A percentile compares a stretch with the other conserved stretches of the same genome.
phyloP scores from a whole-genome alignment of 176 grass and related monocot species.

The Oryza meyeriana region DNA sequence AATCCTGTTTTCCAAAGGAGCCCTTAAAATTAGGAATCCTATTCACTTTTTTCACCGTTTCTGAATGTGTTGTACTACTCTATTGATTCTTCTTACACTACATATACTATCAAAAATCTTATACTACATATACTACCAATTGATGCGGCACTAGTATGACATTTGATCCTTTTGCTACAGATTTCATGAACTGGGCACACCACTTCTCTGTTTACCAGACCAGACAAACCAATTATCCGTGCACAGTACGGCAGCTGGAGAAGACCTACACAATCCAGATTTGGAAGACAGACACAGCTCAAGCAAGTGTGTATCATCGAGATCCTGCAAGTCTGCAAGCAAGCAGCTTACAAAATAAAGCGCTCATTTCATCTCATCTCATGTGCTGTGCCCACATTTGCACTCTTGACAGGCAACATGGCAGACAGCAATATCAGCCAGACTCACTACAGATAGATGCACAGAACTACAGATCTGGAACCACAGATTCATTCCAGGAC shows the following conservation, averaged over 20 bases:
- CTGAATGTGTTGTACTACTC: too few relatives aligned
- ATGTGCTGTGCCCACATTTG: background rate
- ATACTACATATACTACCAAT: too few relatives aligned
- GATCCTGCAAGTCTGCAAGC: too few relatives aligned
- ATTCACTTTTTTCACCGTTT: background rate
- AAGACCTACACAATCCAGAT: too few relatives aligned
- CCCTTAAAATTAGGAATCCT: background rate
- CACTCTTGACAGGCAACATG: slow-evolving; percentile 3
- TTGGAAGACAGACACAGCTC: background rate
- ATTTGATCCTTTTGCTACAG: background rate
- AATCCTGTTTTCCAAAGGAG: too few relatives aligned
- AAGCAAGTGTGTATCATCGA: background rate
- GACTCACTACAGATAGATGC: background rate
- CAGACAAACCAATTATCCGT: background rate
- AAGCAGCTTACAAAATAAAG: too few relatives aligned
- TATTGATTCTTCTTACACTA: too few relatives aligned
- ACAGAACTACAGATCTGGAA: too few relatives aligned
- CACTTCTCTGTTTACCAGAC: background rate
- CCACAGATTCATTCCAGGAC: slow-evolving; percentile 6
- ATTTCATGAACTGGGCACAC: too few relatives aligned
- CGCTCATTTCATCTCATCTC: background rate
- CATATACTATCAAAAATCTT: too few relatives aligned
- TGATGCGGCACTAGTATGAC: too few relatives aligned
- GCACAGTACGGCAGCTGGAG: background rate
- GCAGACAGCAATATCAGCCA: slow-evolving; percentile 4